phyloP scores from a whole-genome alignment of 1,139 yeast genomes.

The Yamadazyma songkhlaensis region DNA sequence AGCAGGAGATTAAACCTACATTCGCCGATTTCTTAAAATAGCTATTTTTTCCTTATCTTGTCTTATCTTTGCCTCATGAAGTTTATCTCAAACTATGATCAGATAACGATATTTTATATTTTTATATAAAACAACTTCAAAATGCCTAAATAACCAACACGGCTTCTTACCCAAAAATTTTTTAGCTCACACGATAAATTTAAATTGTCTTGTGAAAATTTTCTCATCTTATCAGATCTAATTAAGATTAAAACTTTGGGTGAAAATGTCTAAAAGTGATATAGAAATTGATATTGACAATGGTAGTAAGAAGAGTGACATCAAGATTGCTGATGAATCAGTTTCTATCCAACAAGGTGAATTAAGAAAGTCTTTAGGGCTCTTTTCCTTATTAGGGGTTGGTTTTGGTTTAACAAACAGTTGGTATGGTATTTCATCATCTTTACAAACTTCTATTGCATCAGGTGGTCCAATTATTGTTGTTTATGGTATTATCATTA shows the following conservation, averaged over 20 bases:
- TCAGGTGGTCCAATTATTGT: slow-evolving; percentile 70
- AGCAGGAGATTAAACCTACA: too few species aligned
- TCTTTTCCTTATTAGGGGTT: slow-evolving; percentile 58
- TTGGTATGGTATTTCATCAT: slow-evolving; percentile 68
- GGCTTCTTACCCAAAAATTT: too few species aligned
- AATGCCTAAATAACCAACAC: too few species aligned
- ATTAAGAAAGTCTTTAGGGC: slow-evolving; percentile 48
- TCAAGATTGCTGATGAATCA: slow-evolving; percentile 2
- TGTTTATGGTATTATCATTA: slow-evolving; percentile 64
- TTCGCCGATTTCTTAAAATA: too few species aligned
- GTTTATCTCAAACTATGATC: too few species aligned
- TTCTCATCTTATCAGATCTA: background rate
- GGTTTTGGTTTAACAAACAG: slow-evolving; percentile 71
- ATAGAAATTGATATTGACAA: background rate
- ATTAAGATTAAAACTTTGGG: background rate
- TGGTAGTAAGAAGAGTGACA: background rate
- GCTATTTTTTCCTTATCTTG: too few species aligned
- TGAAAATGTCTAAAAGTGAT: background rate
- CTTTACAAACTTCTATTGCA: slow-evolving; percentile 58
- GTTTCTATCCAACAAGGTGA: slow-evolving; percentile 20
- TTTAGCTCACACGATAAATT: too few species aligned
- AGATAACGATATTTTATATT: too few species aligned
- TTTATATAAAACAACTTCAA: too few species aligned
- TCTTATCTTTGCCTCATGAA: too few species aligned
- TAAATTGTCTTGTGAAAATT: slow-evolving; percentile 1